Percentiles rank a stretch among this genome's conserved stretches.
Evolutionary conservation across 352 stramenopile species (phyloP).

Genomic region (Stramenopiles sp.): DNA sequence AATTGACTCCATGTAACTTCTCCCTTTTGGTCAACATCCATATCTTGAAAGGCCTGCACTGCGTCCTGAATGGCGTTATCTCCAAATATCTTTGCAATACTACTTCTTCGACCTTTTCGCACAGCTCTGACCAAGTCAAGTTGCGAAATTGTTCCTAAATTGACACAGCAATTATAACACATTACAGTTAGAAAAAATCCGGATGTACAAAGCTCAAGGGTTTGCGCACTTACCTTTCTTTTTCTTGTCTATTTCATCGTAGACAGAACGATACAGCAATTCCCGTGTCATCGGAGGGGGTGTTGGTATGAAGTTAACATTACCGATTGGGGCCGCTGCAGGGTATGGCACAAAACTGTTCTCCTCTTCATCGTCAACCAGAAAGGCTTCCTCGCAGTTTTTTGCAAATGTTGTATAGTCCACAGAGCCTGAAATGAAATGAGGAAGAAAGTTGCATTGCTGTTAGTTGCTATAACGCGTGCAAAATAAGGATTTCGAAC

Average conservation of each 20-base stretch:
- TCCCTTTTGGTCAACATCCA: background rate
- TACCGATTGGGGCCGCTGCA: background rate
- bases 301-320: background rate
- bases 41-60: conserved; percentile 6
- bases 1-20: conserved; percentile 10
- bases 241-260: conserved; percentile 4
- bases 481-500: too few relatives aligned
- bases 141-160: conserved; percentile 8
- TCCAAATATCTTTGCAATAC: conserved; percentile 6
- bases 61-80: background rate
- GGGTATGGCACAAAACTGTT: background rate
- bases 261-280: conserved; percentile 4
- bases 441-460: too few relatives aligned
- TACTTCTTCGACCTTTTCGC: background rate
- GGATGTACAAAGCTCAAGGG: too few relatives aligned
- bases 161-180: too few relatives aligned
- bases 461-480: too few relatives aligned
- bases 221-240: conserved; percentile 7
- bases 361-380: conserved; percentile 8
- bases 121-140: background rate
- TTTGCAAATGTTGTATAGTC: conserved; percentile 2
- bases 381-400: background rate
- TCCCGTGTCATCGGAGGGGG: conserved; percentile 3
- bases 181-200: too few relatives aligned
- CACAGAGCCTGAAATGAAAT: background rate